These are phyloP conservation scores for Alternaria ethzedia DNA, from an alignment of 2,329 filamentous ascomycete species.

Conservation along the genomic window DNA sequence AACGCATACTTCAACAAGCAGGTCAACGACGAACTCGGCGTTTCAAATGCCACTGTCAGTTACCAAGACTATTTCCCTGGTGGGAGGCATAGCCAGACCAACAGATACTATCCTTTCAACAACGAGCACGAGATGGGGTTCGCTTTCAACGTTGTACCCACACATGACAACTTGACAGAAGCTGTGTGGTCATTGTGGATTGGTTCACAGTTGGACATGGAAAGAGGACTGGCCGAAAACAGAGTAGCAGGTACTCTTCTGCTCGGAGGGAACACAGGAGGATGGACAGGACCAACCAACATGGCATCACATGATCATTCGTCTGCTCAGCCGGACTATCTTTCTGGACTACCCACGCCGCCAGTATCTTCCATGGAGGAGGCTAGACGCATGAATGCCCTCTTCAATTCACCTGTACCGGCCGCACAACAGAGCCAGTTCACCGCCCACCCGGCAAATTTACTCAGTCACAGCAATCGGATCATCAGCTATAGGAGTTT, in stretches of 20 bases:
- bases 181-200: conserved; percentile 29
- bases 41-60: conserved; percentile 29
- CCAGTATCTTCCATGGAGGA: not conserved
- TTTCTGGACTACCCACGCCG: not conserved
- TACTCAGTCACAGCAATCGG: not conserved
- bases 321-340: not conserved
- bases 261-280: not conserved
- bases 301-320: conserved; percentile 21
- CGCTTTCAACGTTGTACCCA: conserved; percentile 27
- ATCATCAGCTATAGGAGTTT: conserved; percentile 28
- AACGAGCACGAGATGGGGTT: conserved; percentile 35
- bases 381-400: not conserved
- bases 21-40: conserved; percentile 37
- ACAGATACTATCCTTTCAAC: conserved; percentile 33
- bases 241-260: not conserved
- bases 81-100: conserved; percentile 26
- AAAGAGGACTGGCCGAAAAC: not conserved
- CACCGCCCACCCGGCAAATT: not conserved
- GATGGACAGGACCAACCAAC: not conserved
- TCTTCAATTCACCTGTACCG: not conserved
- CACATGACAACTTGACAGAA: conserved; percentile 25
- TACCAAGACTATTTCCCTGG: conserved; percentile 26
- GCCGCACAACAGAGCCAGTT: not conserved
- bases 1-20: conserved; percentile 36
- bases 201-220: conserved; percentile 16